Evolutionary conservation across 2,329 filamentous ascomycete species (phyloP), one percentile per base, ranked within the genome.

Genomic region (Botryosphaeria dothidea): DNA sequence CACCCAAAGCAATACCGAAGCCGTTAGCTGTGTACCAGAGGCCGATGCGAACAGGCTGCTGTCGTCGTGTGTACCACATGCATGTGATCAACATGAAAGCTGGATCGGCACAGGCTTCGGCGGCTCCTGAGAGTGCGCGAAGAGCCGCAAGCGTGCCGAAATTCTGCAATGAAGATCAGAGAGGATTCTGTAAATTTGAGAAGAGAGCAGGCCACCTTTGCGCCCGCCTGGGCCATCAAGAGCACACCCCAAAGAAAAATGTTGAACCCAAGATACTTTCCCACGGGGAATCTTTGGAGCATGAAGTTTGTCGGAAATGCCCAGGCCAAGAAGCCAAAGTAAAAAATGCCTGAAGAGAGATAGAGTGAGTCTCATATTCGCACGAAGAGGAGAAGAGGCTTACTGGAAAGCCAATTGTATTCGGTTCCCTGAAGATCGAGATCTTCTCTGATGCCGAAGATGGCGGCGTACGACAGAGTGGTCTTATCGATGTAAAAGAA

Each of bases 41-140:
- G 1, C 84, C 85, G 57, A 88, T 86, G 0, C 87, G 79, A 2
- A 85, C 79, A 0, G 88, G 86, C 69, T 90, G 88, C 69, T 90
- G 85, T 3, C 81, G 79, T 9, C 86, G 80, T 1, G 86, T 88
- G 69, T 88, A 86, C 83, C 86, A 90, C 86, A 89, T 89, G 4
- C 82, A 82, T 0, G 87, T 89, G 38, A 90, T 86, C 1, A 90
- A 74, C 80, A 90, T 87, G 66, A 89, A 87, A 0, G 81, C 83
- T 1, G 87, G 87, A 69, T 87, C 85, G 2, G 83, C 78, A 62
- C 82, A 84, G 0, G 86, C 84, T 73, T 88, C 86, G 2, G 83
- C 82, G 3, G 85, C 80, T 31, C 86, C 86, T 2, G 85, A 81
- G 4, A 88, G 77, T 27, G 84, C 84, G 48, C 86, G 82, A 48